phyloP scores from a whole-genome alignment of 106 monocot species.

The Phalaenopsis equestris region DNA sequence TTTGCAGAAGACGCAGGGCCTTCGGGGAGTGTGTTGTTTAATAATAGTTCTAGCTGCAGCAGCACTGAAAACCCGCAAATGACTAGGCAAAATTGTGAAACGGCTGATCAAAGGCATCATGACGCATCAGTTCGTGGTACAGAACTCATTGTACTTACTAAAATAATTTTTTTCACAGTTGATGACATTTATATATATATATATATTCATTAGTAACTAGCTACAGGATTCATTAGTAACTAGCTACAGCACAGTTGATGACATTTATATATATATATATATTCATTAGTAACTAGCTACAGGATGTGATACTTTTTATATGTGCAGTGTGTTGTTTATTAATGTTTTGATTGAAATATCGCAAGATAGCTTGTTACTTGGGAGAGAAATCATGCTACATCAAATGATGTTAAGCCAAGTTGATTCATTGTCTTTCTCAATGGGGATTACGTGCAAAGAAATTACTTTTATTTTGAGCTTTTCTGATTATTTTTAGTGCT shows the following conservation, averaged over 20 bases:
- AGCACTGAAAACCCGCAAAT: conserved; percentile 45
- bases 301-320: too few species aligned
- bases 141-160: neutral
- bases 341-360: too few species aligned
- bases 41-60: conserved; percentile 67
- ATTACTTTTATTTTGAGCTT: neutral
- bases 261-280: too few species aligned
- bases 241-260: neutral
- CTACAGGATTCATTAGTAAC: conserved; percentile 16
- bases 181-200: too few species aligned
- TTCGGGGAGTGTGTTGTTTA: conserved; percentile 24
- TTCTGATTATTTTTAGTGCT: neutral
- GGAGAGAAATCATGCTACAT: neutral
- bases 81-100: conserved; percentile 40
- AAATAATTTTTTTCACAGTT: too few species aligned
- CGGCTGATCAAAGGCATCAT: conserved; percentile 57
- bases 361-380: too few species aligned
- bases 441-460: neutral
- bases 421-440: neutral
- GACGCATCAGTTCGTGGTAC: conserved; percentile 58
- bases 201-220: too few species aligned
- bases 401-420: neutral
- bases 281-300: too few species aligned
- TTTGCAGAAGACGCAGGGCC: conserved; percentile 51
- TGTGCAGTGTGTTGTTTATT: too few species aligned